Conservation (phyloP, 805 yeast genomes). For the Saturnispora bothae region DNA sequence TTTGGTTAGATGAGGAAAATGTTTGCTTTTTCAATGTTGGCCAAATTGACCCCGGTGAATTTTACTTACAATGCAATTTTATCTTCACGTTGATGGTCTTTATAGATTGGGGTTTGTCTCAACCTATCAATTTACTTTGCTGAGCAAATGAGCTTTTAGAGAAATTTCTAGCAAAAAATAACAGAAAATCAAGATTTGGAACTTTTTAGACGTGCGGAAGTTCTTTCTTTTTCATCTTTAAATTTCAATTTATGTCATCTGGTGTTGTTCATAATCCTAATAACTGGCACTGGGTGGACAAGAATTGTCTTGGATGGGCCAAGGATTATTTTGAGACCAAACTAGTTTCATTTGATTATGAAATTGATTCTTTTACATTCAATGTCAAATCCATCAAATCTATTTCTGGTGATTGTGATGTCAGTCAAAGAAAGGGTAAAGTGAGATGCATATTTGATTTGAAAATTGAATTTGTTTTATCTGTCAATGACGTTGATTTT, state of each 20-base stretch:
- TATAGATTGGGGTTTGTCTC: not conserved
- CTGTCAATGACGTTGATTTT: constrained; percentile 26
- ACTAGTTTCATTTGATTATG: constrained; percentile 37
- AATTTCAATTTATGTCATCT: no score
- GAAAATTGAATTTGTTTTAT: constrained; percentile 33
- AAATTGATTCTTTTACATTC: constrained; percentile 26
- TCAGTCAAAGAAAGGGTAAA: constrained; percentile 75
- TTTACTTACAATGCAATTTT: constrained; percentile 6
- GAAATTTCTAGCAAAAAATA: constrained; percentile 2
- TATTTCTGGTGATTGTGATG: constrained; percentile 68
- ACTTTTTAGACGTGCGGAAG: no score
- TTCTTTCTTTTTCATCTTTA: no score
- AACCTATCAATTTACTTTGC: not conserved
- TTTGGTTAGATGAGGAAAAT: constrained; percentile 15
- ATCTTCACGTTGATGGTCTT: constrained; percentile 12
- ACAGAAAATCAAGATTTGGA: not conserved
- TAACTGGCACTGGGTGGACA: constrained; percentile 99
- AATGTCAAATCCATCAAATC: constrained; percentile 30
- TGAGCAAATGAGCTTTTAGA: no score
- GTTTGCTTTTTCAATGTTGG: constrained; percentile 12
- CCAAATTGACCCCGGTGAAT: not conserved
- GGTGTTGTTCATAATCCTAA: constrained; percentile 86
- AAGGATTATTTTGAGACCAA: constrained; percentile 58
- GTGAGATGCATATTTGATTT: constrained; percentile 68
- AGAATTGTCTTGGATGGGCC: constrained; percentile 91